Percentiles rank a stretch among this genome's conserved stretches.
Evolutionary conservation across 352 stramenopile genomes (phyloP).

Genomic region (Phytophthora cryptogea): DNA sequence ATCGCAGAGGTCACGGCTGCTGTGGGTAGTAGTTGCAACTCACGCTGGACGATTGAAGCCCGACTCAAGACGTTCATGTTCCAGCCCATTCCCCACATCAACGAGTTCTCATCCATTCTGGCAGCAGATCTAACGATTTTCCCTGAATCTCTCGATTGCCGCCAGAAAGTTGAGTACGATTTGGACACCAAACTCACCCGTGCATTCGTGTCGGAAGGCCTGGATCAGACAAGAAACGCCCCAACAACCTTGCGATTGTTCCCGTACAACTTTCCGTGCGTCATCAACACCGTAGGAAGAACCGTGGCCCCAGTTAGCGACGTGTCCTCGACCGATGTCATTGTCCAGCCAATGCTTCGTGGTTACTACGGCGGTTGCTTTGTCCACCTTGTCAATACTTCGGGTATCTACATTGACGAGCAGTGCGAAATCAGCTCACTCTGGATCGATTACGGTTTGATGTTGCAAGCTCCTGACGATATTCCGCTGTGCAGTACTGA

Average conservation of each 20-base stretch:
- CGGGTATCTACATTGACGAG: slow-evolving; percentile 38
- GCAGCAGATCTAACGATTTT: slow-evolving; percentile 41
- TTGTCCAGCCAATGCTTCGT: slow-evolving; percentile 37
- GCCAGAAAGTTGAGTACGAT: slow-evolving; percentile 20
- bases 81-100: slow-evolving; percentile 38
- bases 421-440: slow-evolving; percentile 26
- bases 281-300: slow-evolving; percentile 24
- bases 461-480: slow-evolving; percentile 38
- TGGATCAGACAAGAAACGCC: slow-evolving; percentile 40
- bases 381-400: slow-evolving; percentile 35
- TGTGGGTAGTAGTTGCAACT: slow-evolving; percentile 16
- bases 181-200: slow-evolving; percentile 18
- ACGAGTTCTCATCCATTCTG: slow-evolving; percentile 39
- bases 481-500: slow-evolving; percentile 35
- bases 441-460: slow-evolving; percentile 43
- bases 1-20: slow-evolving; percentile 23
- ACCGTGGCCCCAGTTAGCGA: slow-evolving; percentile 20
- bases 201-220: slow-evolving; percentile 34
- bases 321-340: slow-evolving; percentile 13
- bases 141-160: slow-evolving; percentile 32
- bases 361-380: slow-evolving; percentile 41
- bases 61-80: slow-evolving; percentile 42
- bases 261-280: slow-evolving; percentile 41
- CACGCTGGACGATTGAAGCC: slow-evolving; percentile 36
- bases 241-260: slow-evolving; percentile 39